Evolutionary conservation across 1,139 yeast genomes (phyloP).

Genomic region (Debaryomycetaceae sp.): DNA sequence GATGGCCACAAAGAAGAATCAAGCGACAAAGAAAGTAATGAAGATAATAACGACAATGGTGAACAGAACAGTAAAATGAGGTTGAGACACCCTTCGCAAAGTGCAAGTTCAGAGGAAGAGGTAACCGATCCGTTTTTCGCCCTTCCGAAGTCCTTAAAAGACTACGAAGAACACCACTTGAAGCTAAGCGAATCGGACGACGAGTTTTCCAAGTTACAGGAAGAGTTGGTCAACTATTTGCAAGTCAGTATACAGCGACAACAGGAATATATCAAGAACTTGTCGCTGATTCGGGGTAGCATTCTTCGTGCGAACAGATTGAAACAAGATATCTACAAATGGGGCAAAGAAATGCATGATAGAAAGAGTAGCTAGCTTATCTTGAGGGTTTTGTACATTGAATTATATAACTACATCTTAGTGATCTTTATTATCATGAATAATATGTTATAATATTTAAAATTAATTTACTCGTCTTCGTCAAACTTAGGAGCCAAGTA

Average conservation of each 20-base stretch:
- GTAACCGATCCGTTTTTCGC: constrained; percentile 39
- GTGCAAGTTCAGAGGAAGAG: constrained; percentile 8
- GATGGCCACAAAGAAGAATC: constrained; percentile 8
- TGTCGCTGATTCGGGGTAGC: constrained; percentile 68
- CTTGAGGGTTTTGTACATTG: background rate
- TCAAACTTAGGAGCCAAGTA: constrained; percentile 97
- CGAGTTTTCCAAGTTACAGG: constrained; percentile 29
- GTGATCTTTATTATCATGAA: background rate
- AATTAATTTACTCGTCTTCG: constrained; percentile 62
- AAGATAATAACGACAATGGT: constrained; percentile 41
- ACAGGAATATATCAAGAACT: constrained; percentile 82
- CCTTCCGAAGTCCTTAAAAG: constrained; percentile 32
- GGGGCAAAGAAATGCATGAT: constrained; percentile 87
- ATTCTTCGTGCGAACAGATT: constrained; percentile 75
- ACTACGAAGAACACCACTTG: constrained; percentile 34
- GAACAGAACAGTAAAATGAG: constrained; percentile 17
- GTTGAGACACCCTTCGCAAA: constrained; percentile 6
- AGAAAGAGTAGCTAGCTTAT: constrained; percentile 36
- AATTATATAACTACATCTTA: background rate
- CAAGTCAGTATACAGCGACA: constrained; percentile 72
- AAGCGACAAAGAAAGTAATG: background rate
- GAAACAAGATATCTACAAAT: constrained; percentile 62
- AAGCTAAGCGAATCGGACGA: constrained; percentile 21
- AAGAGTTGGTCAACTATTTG: constrained; percentile 41
- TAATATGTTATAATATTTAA: constrained; percentile 1